These are phyloP conservation scores for Aspergillus fischeri DNA, from an alignment of 2,329 filamentous ascomycete genomes.

Conservation along the genomic window DNA sequence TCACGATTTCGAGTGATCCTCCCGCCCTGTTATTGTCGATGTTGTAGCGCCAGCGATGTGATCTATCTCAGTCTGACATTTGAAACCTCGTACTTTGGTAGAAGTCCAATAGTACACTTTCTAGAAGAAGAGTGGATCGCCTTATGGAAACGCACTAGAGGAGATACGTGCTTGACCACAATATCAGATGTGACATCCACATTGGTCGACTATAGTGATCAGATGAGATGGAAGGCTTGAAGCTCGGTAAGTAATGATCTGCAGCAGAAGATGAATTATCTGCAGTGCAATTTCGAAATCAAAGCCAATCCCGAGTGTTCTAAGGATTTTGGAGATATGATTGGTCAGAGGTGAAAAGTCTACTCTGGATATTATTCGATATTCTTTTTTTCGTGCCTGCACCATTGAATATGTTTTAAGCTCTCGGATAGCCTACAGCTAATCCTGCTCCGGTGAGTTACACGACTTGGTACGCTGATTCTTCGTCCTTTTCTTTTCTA, in stretches of 20 bases:
- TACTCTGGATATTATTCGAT: not conserved
- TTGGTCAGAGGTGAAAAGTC: conserved; percentile 1
- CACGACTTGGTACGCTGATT: not conserved
- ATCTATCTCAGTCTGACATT: not conserved
- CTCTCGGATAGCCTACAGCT: not conserved
- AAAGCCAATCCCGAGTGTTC: conserved; percentile 1
- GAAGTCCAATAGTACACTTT: too few species aligned
- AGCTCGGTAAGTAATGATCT: conserved; percentile 10
- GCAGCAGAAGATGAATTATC: conserved; percentile 14
- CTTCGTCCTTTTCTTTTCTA: not conserved
- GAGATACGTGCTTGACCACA: too few species aligned
- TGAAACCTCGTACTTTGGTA: not conserved
- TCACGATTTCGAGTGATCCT: not conserved
- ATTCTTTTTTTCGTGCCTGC: not conserved
- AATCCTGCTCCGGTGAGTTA: not conserved
- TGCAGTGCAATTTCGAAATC: conserved; percentile 10
- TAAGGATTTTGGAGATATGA: conserved; percentile 2
- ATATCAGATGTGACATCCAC: too few species aligned
- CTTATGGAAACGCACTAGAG: too few species aligned
- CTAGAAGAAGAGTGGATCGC: too few species aligned
- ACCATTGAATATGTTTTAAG: not conserved
- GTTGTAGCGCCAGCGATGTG: not conserved
- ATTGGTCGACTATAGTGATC: too few species aligned
- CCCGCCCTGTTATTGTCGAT: not conserved
- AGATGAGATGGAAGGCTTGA: not conserved